Conservation (phyloP, 2,329 filamentous ascomycete genomes). For the Ramularia collo-cygni region DNA sequence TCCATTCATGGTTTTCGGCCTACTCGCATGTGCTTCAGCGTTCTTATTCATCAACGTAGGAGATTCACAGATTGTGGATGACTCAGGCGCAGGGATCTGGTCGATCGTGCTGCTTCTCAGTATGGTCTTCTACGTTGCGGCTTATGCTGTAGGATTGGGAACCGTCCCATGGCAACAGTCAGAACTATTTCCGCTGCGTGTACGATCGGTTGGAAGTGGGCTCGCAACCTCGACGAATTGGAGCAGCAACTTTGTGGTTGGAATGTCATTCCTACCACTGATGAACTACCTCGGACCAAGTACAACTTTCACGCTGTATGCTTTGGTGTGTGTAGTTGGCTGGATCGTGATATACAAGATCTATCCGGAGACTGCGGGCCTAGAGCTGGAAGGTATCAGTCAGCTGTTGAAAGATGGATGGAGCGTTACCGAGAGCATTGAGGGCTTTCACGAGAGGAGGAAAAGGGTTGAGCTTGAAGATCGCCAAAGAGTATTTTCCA, state of each 20-base stretch:
- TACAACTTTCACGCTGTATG: constrained; percentile 79
- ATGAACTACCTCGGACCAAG: constrained; percentile 68
- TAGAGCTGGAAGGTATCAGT: constrained; percentile 75
- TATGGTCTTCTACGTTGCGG: constrained; percentile 76
- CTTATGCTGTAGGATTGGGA: constrained; percentile 80
- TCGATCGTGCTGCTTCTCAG: constrained; percentile 59
- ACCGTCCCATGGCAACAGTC: constrained; percentile 96
- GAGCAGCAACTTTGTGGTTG: constrained; percentile 78
- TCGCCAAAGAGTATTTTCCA: too few relatives aligned
- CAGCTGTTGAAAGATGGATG: constrained; percentile 64
- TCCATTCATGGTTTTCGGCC: constrained; percentile 71
- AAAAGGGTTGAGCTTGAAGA: not conserved
- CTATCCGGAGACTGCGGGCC: constrained; percentile 80
- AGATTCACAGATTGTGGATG: too few relatives aligned
- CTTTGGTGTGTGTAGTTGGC: constrained; percentile 59
- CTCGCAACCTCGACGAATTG: constrained; percentile 78
- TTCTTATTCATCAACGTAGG: constrained; percentile 51
- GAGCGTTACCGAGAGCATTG: constrained; percentile 44
- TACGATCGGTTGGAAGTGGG: constrained; percentile 65
- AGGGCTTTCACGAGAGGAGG: constrained; percentile 7
- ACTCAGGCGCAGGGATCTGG: constrained; percentile 17
- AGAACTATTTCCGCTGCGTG: constrained; percentile 71
- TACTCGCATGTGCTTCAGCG: constrained; percentile 63
- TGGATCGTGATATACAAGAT: constrained; percentile 59
- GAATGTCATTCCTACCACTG: constrained; percentile 79